A percentile compares a stretch with the other conserved stretches of the same genome.
phyloP scores from a whole-genome alignment of 2,329 filamentous ascomycete species.

The Cytospora piceicola region DNA sequence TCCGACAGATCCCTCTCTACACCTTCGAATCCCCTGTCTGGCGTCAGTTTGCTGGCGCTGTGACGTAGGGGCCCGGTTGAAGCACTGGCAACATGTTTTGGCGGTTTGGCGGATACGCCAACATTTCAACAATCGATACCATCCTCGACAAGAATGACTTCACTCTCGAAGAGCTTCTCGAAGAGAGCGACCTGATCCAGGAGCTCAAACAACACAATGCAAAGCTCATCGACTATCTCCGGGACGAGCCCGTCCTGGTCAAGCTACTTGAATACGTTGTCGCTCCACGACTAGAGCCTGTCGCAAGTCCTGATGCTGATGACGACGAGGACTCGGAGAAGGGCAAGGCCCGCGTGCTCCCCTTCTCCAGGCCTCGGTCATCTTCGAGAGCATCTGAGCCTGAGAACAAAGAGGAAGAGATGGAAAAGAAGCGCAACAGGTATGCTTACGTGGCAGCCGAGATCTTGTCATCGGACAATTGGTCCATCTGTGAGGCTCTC shows the following conservation, averaged over 20 bases:
- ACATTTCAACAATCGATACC: constrained; percentile 93
- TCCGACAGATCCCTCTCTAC: constrained; percentile 15
- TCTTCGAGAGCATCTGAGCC: constrained; percentile 56
- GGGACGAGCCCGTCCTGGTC: constrained; percentile 83
- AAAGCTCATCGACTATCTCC: constrained; percentile 93
- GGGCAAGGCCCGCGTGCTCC: constrained; percentile 46
- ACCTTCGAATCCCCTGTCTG: constrained; percentile 21
- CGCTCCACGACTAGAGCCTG: constrained; percentile 69
- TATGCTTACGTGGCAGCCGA: constrained; percentile 94
- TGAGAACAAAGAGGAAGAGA: constrained; percentile 68
- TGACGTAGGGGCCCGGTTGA: constrained; percentile 34
- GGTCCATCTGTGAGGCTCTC: constrained; percentile 92
- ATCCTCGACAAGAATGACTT: constrained; percentile 97
- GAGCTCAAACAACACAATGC: constrained; percentile 98
- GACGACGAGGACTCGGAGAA: constrained; percentile 54
- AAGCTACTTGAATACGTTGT: constrained; percentile 90
- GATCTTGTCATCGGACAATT: constrained; percentile 91
- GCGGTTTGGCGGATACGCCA: constrained; percentile 98
- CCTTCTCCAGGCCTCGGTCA: constrained; percentile 57
- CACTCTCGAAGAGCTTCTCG: constrained; percentile 91
- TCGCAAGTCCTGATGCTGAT: constrained; percentile 56
- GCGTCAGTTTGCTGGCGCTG: constrained; percentile 34
- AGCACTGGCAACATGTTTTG: constrained; percentile 84
- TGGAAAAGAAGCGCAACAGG: constrained; percentile 88
- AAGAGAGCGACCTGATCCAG: constrained; percentile 94